These are phyloP conservation scores for Capillidium rhysosporum DNA, from an alignment of 371 early-diverging fungal genomes.

Conservation along the genomic window DNA sequence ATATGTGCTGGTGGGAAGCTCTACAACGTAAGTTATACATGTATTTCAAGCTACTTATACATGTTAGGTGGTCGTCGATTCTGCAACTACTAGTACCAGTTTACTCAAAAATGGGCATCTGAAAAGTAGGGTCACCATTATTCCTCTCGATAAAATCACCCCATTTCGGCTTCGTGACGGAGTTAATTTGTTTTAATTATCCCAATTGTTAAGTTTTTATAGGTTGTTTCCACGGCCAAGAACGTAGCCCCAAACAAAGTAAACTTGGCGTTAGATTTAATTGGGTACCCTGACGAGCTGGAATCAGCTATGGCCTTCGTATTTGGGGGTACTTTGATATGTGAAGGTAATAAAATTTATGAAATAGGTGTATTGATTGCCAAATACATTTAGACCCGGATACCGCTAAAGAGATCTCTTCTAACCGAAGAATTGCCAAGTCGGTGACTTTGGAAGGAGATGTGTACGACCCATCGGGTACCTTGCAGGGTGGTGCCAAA, in stretches of 20 bases:
- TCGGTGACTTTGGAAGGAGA: conserved; percentile 97
- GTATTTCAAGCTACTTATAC: not conserved
- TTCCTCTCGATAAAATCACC: conserved; percentile 94
- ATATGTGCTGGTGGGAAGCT: conserved; percentile 84
- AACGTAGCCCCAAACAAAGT: conserved; percentile 62
- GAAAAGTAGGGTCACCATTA: conserved; percentile 74
- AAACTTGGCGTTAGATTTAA: conserved; percentile 56
- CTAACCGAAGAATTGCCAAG: conserved; percentile 54
- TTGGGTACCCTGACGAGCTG: conserved; percentile 63
- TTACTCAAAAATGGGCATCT: conserved; percentile 64
- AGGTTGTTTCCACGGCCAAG: conserved; percentile 46
- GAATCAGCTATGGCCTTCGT: conserved; percentile 82
- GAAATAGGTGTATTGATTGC: not conserved
- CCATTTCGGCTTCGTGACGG: conserved; percentile 37
- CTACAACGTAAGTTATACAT: conserved; percentile 42
- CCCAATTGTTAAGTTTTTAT: not conserved
- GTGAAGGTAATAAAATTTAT: conserved; percentile 26
- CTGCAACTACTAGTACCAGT: conserved; percentile 69
- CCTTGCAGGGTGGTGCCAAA: conserved; percentile 90
- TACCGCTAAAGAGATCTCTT: conserved; percentile 74
- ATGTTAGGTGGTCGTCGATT: conserved; percentile 70
- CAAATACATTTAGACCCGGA: conserved; percentile 33
- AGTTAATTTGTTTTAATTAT: conserved; percentile 12
- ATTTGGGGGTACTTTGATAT: conserved; percentile 87
- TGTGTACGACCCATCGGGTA: conserved; percentile 96